These are phyloP conservation scores for Quercus parvula DNA, from an alignment of 306 rosid genomes.

Conservation along the genomic window DNA sequence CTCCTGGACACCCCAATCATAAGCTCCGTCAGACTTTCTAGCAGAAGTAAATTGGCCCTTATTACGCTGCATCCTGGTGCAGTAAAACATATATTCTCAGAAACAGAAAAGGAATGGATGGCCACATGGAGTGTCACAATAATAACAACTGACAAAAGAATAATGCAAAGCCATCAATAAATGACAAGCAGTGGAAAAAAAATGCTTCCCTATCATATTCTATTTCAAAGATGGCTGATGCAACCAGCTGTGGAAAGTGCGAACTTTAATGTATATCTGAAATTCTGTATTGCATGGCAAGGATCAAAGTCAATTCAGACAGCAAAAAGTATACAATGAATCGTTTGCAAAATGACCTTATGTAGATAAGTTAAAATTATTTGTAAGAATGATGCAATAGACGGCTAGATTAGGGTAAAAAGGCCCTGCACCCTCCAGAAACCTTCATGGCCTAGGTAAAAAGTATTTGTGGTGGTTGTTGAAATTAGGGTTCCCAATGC, in stretches of 20 bases:
- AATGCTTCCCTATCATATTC: background rate
- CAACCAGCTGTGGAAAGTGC: background rate
- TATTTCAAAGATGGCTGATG: background rate
- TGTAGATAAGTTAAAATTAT: background rate
- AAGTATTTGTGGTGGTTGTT: background rate
- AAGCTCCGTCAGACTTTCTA: slow-evolving; percentile 77
- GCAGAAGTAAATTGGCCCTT: slow-evolving; percentile 95
- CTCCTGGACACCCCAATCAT: slow-evolving; percentile 62
- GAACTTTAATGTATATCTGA: background rate
- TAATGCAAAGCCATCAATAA: background rate
- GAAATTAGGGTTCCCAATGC: too few relatives aligned
- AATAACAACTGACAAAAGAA: background rate
- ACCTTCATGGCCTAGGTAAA: background rate
- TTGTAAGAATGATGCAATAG: background rate
- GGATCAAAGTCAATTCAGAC: background rate
- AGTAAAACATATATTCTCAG: slow-evolving; percentile 22
- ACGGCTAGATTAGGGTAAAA: background rate
- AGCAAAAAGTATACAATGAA: background rate
- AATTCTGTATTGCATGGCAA: background rate
- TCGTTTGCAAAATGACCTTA: background rate
- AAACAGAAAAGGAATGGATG: slow-evolving; percentile 6
- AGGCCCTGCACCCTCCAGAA: background rate
- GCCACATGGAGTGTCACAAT: background rate
- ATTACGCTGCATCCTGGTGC: slow-evolving; percentile 89
- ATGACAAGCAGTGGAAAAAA: background rate